These are phyloP conservation scores for Toxicodendron radicans DNA, from an alignment of 345 rosid species.

Conservation along the genomic window DNA sequence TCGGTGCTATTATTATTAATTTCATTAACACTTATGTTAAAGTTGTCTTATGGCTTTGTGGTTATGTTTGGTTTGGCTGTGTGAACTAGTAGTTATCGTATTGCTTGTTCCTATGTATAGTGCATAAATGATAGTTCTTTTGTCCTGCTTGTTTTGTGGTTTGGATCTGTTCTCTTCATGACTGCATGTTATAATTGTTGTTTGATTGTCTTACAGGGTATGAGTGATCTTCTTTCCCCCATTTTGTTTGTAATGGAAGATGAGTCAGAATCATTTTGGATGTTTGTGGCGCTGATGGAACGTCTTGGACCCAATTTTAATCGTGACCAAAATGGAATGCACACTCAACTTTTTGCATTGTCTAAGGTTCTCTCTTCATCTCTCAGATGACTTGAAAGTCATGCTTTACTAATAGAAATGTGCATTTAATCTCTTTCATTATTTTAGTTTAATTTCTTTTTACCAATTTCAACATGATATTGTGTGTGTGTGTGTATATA, in stretches of 20 bases:
- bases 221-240: conserved; percentile 95
- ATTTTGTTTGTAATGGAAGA: conserved; percentile 84
- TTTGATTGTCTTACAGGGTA: conserved; percentile 59
- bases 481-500: too few relatives aligned
- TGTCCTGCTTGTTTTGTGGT: background rate
- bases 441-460: background rate
- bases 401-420: background rate
- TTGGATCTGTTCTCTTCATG: background rate
- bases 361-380: conserved; percentile 63
- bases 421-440: background rate
- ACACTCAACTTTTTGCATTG: conserved; percentile 90
- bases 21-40: background rate
- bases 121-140: background rate
- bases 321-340: conserved; percentile 98
- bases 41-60: background rate
- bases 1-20: background rate
- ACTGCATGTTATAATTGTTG: background rate
- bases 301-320: conserved; percentile 98
- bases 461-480: background rate
- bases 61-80: background rate
- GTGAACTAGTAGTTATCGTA: background rate
- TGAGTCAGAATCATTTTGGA: conserved; percentile 96
- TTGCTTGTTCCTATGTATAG: background rate
- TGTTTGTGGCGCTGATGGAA: conserved; percentile 92
- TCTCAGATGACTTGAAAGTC: background rate